phyloP scores from a whole-genome alignment of 2,329 filamentous ascomycete genomes.

The Sarocladium strictum region DNA sequence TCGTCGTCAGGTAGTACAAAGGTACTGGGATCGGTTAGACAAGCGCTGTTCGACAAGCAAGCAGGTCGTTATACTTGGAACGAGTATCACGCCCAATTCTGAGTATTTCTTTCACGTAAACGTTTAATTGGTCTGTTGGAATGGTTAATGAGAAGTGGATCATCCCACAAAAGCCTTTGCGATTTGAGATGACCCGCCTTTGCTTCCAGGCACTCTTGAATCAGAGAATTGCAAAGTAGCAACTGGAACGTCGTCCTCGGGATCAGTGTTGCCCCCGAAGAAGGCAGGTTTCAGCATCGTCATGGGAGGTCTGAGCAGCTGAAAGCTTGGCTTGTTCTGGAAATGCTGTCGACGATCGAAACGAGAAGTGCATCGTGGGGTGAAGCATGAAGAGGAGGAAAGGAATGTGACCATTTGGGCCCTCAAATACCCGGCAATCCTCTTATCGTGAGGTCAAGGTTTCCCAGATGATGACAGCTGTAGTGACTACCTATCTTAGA shows the following conservation, averaged over 20 bases:
- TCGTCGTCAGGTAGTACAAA: constrained; percentile 31
- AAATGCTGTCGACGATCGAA: background rate
- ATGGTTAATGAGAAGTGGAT: constrained; percentile 9
- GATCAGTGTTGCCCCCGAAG: background rate
- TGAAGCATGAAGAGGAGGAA: no score
- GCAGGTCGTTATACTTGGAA: constrained; percentile 24
- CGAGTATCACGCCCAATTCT: constrained; percentile 29
- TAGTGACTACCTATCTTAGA: no score
- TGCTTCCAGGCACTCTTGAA: background rate
- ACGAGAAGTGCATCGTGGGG: background rate
- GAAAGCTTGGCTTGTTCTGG: background rate
- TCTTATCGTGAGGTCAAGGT: no score
- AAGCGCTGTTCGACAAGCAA: background rate
- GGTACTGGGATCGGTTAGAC: constrained; percentile 22
- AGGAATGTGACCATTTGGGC: no score
- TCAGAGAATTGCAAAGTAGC: background rate
- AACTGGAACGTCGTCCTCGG: background rate
- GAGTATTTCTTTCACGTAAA: constrained; percentile 20
- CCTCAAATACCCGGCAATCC: background rate
- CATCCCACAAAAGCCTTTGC: background rate
- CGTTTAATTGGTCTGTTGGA: background rate
- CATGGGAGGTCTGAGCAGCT: background rate
- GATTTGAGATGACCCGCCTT: background rate
- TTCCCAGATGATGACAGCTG: background rate
- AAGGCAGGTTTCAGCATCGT: background rate